Evolutionary conservation across 2,329 filamentous ascomycete genomes (phyloP).

Genomic region (Hymenoscyphus occultus): DNA sequence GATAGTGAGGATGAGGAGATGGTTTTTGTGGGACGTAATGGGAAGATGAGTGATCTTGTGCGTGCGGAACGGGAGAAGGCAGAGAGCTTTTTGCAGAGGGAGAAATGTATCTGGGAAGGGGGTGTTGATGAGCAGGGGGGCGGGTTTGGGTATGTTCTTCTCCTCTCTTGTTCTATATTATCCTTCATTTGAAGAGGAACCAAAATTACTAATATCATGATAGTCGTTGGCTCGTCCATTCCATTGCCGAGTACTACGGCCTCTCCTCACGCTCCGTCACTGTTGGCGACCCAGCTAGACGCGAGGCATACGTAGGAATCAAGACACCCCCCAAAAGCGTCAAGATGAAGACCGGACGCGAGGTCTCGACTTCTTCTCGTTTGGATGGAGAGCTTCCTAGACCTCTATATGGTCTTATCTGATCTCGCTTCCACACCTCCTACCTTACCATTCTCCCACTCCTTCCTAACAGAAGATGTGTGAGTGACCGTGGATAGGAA

Average conservation of each 20-base stretch:
- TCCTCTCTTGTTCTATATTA: slow-evolving; percentile 19
- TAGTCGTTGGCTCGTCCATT: slow-evolving; percentile 89
- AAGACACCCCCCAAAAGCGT: slow-evolving; percentile 6
- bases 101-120: slow-evolving; percentile 78
- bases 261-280: slow-evolving; percentile 47
- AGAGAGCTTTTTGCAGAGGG: slow-evolving; percentile 52
- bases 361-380: slow-evolving; percentile 12
- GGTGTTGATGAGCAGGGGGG: slow-evolving; percentile 71
- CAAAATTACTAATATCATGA: background rate
- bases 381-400: slow-evolving; percentile 28
- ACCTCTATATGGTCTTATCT: slow-evolving; percentile 26
- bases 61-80: slow-evolving; percentile 54
- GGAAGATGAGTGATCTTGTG: slow-evolving; percentile 52
- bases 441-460: no score
- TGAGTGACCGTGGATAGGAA: no score
- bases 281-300: slow-evolving; percentile 64
- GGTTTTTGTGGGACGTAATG: slow-evolving; percentile 75
- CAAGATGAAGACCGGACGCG: slow-evolving; percentile 22
- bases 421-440: background rate
- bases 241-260: slow-evolving; percentile 85
- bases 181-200: background rate
- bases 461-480: no score
- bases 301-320: slow-evolving; percentile 76
- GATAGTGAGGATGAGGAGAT: slow-evolving; percentile 77
- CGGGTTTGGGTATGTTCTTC: slow-evolving; percentile 64